Base-by-base conservation (phyloP, 805 yeast genomes). In the Nakazawaea peltata region DNA sequence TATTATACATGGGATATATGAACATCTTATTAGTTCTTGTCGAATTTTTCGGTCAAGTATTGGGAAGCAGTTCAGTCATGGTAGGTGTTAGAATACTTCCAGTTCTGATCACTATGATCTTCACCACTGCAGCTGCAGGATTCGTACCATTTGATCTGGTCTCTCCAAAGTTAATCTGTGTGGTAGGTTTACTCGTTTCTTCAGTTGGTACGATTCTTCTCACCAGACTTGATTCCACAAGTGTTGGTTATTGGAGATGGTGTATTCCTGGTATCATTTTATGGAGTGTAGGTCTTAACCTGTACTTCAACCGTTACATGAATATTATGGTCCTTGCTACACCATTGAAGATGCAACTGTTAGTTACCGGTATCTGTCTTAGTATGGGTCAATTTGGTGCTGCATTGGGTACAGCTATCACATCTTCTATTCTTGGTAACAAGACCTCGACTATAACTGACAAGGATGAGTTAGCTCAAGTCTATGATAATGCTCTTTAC, bases 261-360 rank as follows among this genome's bases (percentile, higher is more conserved):
- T 9, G 7, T 13, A 8, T 25, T n/a, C 9, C 27, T n/a, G 27
- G 27, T 12, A 25, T 13, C n/a, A 25, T 25, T 6, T 25, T 25
- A 13, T 8, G 6, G n/a, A 6, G 13, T 6, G 5, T 25, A 18
- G 53, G 56, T 1, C 36, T 43, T 1, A 61, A 60, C 27, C 34
- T 55, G 3, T 63, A 51, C 41, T 61, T 57, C 43, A 49, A 59
- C 19, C 50, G 59, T 3, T 63, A 54, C 33, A 36, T 55, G 27
- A 56, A 50, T 22, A 49, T 56, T 3, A 44, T 62, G 6, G 46
- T 52, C 40, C 29, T 49, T 28, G 32, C 51, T 15, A 54, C 67
- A 6, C 69, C 71, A 0, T 30, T 45, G 4, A 57, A 59, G 33
- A 40, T 59, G 12, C 68, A 63, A 34, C 69, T 67, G 13, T 55